Percentiles rank a stretch among this genome's conserved stretches.
Evolutionary conservation across 2,329 filamentous ascomycete genomes (phyloP).

Genomic region (Tolypocladium pustulatum): DNA sequence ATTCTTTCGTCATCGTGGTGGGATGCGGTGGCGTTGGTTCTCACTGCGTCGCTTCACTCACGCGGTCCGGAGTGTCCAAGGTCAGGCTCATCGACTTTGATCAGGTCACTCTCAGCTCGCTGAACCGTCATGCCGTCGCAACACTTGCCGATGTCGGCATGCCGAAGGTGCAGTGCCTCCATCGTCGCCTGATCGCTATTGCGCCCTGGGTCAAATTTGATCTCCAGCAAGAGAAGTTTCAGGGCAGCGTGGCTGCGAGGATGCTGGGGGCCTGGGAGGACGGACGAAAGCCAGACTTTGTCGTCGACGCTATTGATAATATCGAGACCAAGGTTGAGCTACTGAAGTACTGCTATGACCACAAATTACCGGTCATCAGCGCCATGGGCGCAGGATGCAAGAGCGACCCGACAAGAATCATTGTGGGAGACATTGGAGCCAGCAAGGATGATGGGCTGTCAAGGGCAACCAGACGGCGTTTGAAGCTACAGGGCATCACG

Average conservation of each 20-base stretch:
- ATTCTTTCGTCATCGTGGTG: constrained; percentile 78
- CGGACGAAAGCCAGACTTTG: constrained; percentile 63
- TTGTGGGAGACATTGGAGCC: constrained; percentile 81
- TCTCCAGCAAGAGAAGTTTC: constrained; percentile 74
- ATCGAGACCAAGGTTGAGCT: constrained; percentile 93
- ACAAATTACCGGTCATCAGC: constrained; percentile 73
- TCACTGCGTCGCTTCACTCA: constrained; percentile 76
- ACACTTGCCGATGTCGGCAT: constrained; percentile 89
- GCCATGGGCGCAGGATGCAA: constrained; percentile 97
- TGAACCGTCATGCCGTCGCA: constrained; percentile 93
- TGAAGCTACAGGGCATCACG: constrained; percentile 69
- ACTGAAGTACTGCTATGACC: constrained; percentile 74
- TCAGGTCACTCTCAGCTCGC: constrained; percentile 86
- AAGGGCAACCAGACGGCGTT: constrained; percentile 66
- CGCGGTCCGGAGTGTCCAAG: constrained; percentile 79
- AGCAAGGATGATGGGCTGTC: constrained; percentile 86
- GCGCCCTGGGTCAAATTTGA: constrained; percentile 90
- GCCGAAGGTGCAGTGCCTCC: constrained; percentile 80
- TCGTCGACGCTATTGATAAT: constrained; percentile 98
- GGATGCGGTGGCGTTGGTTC: constrained; percentile 93
- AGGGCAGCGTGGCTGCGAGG: constrained; percentile 49
- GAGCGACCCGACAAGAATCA: constrained; percentile 71
- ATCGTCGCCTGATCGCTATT: constrained; percentile 71
- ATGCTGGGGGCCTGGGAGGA: constrained; percentile 58
- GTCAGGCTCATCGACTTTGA: constrained; percentile 93